phyloP scores from a whole-genome alignment of 371 early-diverging fungal species.

The Mortierella sp. region DNA sequence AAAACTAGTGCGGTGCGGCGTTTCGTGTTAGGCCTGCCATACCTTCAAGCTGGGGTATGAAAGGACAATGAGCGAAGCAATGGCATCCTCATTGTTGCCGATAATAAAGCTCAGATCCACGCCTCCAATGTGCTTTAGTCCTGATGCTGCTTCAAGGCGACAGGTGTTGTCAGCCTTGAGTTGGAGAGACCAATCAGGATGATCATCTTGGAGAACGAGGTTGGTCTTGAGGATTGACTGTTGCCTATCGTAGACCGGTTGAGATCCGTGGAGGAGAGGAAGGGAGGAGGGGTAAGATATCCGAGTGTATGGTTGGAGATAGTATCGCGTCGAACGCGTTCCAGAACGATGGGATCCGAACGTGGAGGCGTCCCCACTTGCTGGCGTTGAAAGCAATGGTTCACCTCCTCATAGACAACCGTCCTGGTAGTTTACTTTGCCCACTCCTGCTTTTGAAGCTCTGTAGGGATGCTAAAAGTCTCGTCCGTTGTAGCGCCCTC shows the following conservation, averaged over 20 bases:
- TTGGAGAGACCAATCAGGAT: constrained; percentile 35
- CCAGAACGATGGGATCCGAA: too few relatives aligned
- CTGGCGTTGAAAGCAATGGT: too few relatives aligned
- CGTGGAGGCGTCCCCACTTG: too few relatives aligned
- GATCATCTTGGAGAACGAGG: constrained; percentile 31
- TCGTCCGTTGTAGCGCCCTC: neutral
- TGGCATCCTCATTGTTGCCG: constrained; percentile 68
- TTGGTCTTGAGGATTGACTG: constrained; percentile 31
- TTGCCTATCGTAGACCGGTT: constrained; percentile 26
- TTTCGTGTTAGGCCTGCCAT: constrained; percentile 5
- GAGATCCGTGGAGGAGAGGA: neutral
- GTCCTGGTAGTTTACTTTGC: constrained; percentile 25
- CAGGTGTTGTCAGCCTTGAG: constrained; percentile 20
- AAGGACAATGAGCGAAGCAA: constrained; percentile 80
- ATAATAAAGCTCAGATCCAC: constrained; percentile 87
- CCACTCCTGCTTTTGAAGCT: constrained; percentile 42
- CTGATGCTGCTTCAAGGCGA: constrained; percentile 34
- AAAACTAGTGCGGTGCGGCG: neutral
- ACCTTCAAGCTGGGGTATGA: constrained; percentile 68
- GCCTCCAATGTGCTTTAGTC: constrained; percentile 77
- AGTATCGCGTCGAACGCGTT: too few relatives aligned
- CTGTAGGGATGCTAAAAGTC: constrained; percentile 29
- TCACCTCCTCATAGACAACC: too few relatives aligned
- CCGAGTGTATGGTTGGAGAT: too few relatives aligned
- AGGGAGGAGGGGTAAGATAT: neutral